Evolutionary conservation across 768 basidiomycete species (phyloP), one percentile per base, ranked within the genome.

Genomic region (Serendipita sp.): DNA sequence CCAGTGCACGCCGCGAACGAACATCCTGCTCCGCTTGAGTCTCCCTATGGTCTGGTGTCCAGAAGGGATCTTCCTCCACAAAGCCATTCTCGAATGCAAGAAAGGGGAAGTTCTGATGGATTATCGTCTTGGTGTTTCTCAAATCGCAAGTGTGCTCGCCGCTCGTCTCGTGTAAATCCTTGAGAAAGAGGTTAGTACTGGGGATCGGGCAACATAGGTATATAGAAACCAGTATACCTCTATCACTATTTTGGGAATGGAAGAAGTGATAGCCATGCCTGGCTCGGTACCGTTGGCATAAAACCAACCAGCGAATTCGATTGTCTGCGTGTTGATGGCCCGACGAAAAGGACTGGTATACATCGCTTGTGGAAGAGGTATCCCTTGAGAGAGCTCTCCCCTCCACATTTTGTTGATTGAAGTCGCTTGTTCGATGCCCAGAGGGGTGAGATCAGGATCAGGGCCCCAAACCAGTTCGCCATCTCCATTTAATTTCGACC

Each of bases 141-240:
- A 80, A 79, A 72, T 90, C 88, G 69, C 86, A 88, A 0, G 86
- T 88, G 66, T 88, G 86, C 0, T 81, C 78, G 0, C 86, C 82
- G 66, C 81, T 80, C 66, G 78, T 78, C 71, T 90, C 88, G 35
- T 87, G 81, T 56, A 82, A 79, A 66, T 85, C 79, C 88, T 89
- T 65, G 5, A 51, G 13, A 48, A 28, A 65, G 15, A 32, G 56
- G n/a, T 51, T 7, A 18, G 48, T 51, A 32, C 48, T 18, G 18
- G 16, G n/a, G 7, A 32, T 7, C 30, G 30, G 5, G 48, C 8
- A 16, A 32, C 30, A 18, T 16, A 51, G 16, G 16, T 8, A 35
- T 16, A 60, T 16, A 35, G 23, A n/a, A 11, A 51, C 23, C 23
- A 23, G 23, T 32, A 51, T 32, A 60, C 56, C 56, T 60, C 56